Conservation (phyloP, 116 monocot species). For the Zostera marina region DNA sequence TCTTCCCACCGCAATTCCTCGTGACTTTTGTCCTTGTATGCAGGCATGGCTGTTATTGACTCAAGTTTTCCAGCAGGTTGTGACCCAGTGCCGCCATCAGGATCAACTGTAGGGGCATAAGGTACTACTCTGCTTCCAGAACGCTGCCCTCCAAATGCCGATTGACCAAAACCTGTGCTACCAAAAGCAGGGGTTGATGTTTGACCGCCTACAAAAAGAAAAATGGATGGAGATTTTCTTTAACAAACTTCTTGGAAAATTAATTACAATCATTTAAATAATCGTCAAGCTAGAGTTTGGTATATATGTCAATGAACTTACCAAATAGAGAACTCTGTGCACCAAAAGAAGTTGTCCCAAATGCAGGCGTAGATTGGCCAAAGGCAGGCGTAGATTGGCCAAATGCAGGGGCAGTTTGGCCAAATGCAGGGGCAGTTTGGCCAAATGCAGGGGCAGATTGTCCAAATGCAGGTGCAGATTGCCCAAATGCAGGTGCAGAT, state of each 20-base stretch:
- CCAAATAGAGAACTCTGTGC: slow-evolving; percentile 74
- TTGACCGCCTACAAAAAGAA: slow-evolving; percentile 39
- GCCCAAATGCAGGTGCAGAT: no score
- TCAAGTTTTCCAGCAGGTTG: slow-evolving; percentile 75
- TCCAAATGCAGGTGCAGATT: no score
- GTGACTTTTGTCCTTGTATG: slow-evolving; percentile 91
- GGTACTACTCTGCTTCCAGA: slow-evolving; percentile 63
- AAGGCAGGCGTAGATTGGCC: slow-evolving; percentile 66
- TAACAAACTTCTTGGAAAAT: background rate
- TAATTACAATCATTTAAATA: background rate
- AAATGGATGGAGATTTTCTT: background rate
- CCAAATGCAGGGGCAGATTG: no score
- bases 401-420: no score
- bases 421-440: no score
- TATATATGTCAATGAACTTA: slow-evolving; percentile 8
- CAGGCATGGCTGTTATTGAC: slow-evolving; percentile 94
- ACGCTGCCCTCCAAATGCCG: slow-evolving; percentile 56
- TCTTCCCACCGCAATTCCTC: slow-evolving; percentile 97
- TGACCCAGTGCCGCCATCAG: slow-evolving; percentile 52
- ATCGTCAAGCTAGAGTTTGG: background rate
- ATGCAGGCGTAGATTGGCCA: slow-evolving; percentile 66
- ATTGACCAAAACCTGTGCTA: slow-evolving; percentile 68
- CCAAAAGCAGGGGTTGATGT: slow-evolving; percentile 69
- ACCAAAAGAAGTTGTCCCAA: slow-evolving; percentile 79
- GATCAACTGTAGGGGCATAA: slow-evolving; percentile 56